Conservation (phyloP, 805 yeast species). For the Pichia cabralensis region DNA sequence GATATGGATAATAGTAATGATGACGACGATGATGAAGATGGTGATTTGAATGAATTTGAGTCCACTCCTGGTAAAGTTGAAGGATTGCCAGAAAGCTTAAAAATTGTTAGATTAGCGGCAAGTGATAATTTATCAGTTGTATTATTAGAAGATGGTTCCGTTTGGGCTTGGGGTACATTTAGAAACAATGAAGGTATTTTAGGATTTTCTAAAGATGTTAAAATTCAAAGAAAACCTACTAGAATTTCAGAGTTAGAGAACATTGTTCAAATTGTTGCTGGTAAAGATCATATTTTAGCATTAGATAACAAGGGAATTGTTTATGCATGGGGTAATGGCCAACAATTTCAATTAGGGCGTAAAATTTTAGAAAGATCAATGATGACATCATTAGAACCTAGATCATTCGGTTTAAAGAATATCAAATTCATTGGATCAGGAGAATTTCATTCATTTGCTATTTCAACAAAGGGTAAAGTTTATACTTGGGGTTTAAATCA, state of each 20-base stretch:
- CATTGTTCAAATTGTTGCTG: constrained; percentile 77
- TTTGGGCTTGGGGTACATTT: constrained; percentile 97
- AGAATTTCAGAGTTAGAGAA: constrained; percentile 52
- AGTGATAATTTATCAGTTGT: constrained; percentile 87
- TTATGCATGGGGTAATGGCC: constrained; percentile 97
- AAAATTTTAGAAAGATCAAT: constrained; percentile 72
- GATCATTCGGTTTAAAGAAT: constrained; percentile 73
- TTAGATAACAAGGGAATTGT: constrained; percentile 79
- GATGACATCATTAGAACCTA: constrained; percentile 64
- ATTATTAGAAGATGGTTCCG: constrained; percentile 70
- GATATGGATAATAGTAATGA: constrained; percentile 54
- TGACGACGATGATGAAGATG: constrained; percentile 65
- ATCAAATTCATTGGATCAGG: constrained; percentile 82
- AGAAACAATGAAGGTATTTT: constrained; percentile 86
- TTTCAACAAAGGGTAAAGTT: constrained; percentile 60
- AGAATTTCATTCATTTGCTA: constrained; percentile 92
- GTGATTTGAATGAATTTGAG: constrained; percentile 80
- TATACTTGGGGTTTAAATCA: constrained; percentile 94
- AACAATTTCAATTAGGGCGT: constrained; percentile 86
- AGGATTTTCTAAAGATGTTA: constrained; percentile 62
- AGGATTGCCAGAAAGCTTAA: constrained; percentile 45
- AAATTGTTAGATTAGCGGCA: constrained; percentile 76
- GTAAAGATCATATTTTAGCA: constrained; percentile 87
- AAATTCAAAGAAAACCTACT: constrained; percentile 58
- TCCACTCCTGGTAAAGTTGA: constrained; percentile 80